Evolutionary conservation across 306 rosid species (phyloP).

Genomic region (Cicer chorassanicum): DNA sequence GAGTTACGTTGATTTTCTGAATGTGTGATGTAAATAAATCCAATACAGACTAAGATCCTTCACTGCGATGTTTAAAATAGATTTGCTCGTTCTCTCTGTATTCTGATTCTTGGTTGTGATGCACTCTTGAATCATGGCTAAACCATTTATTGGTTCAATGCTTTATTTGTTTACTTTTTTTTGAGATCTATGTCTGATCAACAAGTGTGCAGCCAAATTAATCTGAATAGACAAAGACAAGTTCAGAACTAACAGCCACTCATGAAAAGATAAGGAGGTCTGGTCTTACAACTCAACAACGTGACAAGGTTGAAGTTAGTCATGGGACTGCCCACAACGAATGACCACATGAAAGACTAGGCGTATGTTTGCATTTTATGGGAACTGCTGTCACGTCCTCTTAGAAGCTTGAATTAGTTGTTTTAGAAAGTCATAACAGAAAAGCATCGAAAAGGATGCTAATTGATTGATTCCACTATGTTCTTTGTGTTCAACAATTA

Average conservation of each 20-base stretch:
- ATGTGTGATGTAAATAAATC: constrained; percentile 25
- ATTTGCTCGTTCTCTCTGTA: constrained; percentile 24
- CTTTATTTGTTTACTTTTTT: constrained; percentile 10
- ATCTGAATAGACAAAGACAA: not conserved
- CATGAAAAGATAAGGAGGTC: not conserved
- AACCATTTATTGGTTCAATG: constrained; percentile 12
- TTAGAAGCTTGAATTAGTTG: too few species aligned
- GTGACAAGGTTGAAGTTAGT: not conserved
- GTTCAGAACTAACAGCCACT: constrained; percentile 1
- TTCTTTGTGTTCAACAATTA: not conserved
- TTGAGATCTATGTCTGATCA: not conserved
- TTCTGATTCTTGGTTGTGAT: constrained; percentile 13
- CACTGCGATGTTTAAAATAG: constrained; percentile 22
- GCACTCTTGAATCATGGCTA: not conserved
- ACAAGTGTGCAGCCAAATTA: not conserved
- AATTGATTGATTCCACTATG: not conserved
- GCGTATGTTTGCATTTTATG: too few species aligned
- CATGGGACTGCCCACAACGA: not conserved
- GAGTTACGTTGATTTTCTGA: constrained; percentile 34
- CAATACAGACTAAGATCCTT: constrained; percentile 10
- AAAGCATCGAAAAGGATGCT: not conserved
- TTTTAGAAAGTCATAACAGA: too few species aligned
- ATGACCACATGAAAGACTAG: not conserved
- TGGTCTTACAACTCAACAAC: too few species aligned
- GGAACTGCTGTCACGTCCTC: too few species aligned